Evolutionary conservation across 2,329 filamentous ascomycete species (phyloP), one percentile per base, ranked within the genome.

Genomic region (Aspergillus spinulosporus): DNA sequence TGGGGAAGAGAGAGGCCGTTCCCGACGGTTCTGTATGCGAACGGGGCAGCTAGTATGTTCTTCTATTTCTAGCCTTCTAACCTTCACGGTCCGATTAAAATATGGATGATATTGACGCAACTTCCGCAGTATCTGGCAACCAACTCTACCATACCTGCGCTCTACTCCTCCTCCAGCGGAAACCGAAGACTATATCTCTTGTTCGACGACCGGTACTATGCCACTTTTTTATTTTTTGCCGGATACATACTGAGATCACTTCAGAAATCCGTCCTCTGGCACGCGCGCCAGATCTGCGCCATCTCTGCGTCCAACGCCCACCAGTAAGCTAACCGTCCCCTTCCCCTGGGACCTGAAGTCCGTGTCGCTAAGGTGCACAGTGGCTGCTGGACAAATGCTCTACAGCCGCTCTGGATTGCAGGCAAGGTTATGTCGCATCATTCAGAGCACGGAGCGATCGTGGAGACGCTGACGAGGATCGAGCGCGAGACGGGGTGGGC

Each of bases 401-500:
- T 78, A 2, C 77, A 80, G 59, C 76, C 77, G n/a, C 60, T 80
- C 4, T 80, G 74, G 72, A 71, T 79, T n/a, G 77, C 77, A 0
- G 77, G 77, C 0, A 76, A 78, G 60, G 69, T 63, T 11, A 78
- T 80, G 76, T 77, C 74, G 29, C 76, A 79, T 59, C 67, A 60
- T 2, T 75, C 64, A 37, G 78, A 71, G 67, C 81, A 71, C 60
- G 69, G 55, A 50, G 78, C 63, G 54, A 80, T 84, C n/a, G 36
- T 83, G 8, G 72, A 78, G 8, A 67, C 81, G 11, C 64, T 81
- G 43, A 75, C 74, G 12, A 71, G 72, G 28, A 83, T 84, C 34
- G 81, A 83, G 68, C 69, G 69, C 29, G 78, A 82, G 61, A 80
- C 76, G 5, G 82, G 81, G 0, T 84, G 81, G 80, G 75, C 76